Evolutionary conservation across 106 monocot species (phyloP).

Genomic region (Phalaenopsis aphrodite): DNA sequence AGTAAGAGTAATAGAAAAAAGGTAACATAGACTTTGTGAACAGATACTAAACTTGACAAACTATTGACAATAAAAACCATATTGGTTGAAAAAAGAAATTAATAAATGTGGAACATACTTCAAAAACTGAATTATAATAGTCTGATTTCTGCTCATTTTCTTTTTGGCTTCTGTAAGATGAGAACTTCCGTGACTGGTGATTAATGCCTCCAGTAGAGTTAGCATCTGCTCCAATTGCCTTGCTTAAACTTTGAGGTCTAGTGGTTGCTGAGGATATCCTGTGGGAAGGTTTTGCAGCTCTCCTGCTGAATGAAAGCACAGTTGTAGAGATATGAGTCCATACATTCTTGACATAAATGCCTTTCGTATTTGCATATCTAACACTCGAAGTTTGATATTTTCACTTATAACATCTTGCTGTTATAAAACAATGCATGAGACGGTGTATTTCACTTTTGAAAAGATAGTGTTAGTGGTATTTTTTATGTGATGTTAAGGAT

Average conservation of each 20-base stretch:
- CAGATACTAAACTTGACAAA: not conserved
- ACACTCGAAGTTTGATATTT: too few relatives aligned
- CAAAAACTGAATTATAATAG: conserved; percentile 34
- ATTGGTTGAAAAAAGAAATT: not conserved
- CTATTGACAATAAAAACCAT: not conserved
- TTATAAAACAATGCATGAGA: too few relatives aligned
- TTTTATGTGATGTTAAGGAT: too few relatives aligned
- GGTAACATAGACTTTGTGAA: not conserved
- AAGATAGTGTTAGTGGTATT: too few relatives aligned
- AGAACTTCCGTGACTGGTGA: conserved; percentile 17
- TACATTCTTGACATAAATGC: not conserved
- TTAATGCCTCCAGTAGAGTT: conserved; percentile 10
- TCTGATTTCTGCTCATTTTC: conserved; percentile 41
- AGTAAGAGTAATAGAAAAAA: not conserved
- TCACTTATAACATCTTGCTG: too few relatives aligned
- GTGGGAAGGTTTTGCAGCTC: conserved; percentile 27
- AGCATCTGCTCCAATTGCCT: conserved; percentile 14
- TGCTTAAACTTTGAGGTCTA: conserved; percentile 10
- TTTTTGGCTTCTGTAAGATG: conserved; percentile 47
- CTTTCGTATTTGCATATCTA: too few relatives aligned
- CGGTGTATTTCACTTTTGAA: too few relatives aligned
- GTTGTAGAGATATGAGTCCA: not conserved
- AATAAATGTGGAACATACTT: conserved; percentile 23
- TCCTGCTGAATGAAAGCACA: conserved; percentile 20
- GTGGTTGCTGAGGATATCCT: conserved; percentile 26